These are phyloP conservation scores for Hypoxylon sp. DNA, from an alignment of 2,329 filamentous ascomycete genomes.

Conservation along the genomic window DNA sequence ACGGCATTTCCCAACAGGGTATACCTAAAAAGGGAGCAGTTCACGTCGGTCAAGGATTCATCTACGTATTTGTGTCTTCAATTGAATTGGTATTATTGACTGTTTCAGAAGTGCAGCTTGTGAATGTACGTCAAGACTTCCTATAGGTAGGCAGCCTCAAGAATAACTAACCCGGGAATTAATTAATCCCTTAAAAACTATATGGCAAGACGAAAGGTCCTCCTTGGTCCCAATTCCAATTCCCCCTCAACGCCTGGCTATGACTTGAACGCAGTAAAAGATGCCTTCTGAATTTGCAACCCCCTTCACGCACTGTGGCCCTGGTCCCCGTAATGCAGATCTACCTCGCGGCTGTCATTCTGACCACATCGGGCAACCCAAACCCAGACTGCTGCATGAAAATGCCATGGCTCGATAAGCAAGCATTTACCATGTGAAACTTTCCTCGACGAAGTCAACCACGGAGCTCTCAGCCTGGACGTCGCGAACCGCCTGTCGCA, in stretches of 20 bases:
- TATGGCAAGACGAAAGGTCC: constrained; percentile 11
- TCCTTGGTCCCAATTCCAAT: not conserved
- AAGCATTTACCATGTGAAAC: constrained; percentile 74
- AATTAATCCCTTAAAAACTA: constrained; percentile 6
- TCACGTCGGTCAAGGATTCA: not conserved
- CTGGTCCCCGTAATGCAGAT: not conserved
- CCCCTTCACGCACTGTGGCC: not conserved
- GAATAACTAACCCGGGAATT: constrained; percentile 4
- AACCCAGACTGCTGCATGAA: not conserved
- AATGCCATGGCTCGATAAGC: not conserved
- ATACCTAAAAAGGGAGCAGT: not conserved
- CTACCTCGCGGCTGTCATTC: not conserved
- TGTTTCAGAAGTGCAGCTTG: not conserved
- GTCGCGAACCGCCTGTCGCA: constrained; percentile 76
- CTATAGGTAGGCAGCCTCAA: not conserved
- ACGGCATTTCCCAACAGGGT: constrained; percentile 2
- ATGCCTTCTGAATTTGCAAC: not conserved
- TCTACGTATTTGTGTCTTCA: not conserved
- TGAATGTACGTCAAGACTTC: constrained; percentile 8
- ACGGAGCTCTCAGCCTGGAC: constrained; percentile 73
- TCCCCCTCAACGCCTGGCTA: constrained; percentile 38
- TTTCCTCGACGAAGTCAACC: constrained; percentile 83
- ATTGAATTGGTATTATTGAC: not conserved
- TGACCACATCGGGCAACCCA: not conserved
- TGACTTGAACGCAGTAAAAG: constrained; percentile 22